These are phyloP conservation scores for Prunus mume DNA, from an alignment of 306 rosid species.

Conservation along the genomic window DNA sequence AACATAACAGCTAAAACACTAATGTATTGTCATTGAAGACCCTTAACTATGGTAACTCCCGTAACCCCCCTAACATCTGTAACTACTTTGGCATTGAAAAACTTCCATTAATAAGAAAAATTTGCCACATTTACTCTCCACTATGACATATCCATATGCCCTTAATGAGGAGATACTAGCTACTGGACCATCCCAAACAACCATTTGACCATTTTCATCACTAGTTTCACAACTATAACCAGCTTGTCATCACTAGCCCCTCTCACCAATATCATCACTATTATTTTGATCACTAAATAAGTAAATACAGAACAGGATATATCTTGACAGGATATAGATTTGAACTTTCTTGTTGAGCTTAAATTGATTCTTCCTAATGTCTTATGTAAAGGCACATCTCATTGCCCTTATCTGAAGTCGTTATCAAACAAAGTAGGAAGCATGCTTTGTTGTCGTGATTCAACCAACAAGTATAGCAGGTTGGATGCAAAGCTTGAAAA, in stretches of 20 bases:
- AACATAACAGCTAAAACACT: too few species aligned
- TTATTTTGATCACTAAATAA: neutral
- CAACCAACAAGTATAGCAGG: slow-evolving; percentile 47
- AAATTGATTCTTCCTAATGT: slow-evolving; percentile 18
- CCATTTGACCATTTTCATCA: neutral
- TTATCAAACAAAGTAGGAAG: slow-evolving; percentile 53
- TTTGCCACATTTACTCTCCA: neutral
- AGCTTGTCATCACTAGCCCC: neutral
- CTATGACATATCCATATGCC: neutral
- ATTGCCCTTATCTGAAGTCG: slow-evolving; percentile 30
- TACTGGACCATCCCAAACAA: neutral
- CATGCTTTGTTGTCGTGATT: slow-evolving; percentile 39
- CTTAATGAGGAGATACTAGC: too few species aligned
- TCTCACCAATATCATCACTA: neutral
- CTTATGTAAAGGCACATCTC: slow-evolving; percentile 44
- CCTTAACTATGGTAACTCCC: too few species aligned
- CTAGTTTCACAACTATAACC: neutral
- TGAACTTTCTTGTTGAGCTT: slow-evolving; percentile 11
- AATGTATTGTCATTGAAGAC: too few species aligned
- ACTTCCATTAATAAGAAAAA: neutral
- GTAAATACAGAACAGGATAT: neutral
- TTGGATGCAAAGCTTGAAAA: slow-evolving; percentile 67
- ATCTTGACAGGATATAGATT: neutral
- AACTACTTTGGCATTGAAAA: neutral
- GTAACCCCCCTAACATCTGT: neutral